Evolutionary conservation across 2,329 filamentous ascomycete species (phyloP), one percentile per base, ranked within the genome.

Genomic region (Zopfia rhizophila): DNA sequence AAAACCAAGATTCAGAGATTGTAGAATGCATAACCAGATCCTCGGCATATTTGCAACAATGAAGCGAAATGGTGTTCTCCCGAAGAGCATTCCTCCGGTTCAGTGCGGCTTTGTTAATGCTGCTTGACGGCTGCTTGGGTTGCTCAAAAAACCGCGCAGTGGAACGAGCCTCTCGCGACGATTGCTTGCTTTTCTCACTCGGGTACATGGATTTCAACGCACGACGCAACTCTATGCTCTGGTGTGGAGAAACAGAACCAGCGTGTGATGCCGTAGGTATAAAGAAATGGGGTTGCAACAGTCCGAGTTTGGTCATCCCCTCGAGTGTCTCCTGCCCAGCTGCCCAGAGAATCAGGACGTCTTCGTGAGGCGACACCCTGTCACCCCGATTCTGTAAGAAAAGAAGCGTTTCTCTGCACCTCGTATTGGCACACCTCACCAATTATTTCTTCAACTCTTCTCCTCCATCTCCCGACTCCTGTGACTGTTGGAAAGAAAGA

Each of bases 301-400:
- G 31, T 25, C 29, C 12, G 22, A 24, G 46, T 45, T 50, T 45
- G 25, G 45, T 38, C 21, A 11, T 11, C n/a, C 35, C 13, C 6
- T 40, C 13, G 28, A 24, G 13, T 23, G 24, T 21, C 27, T 30
- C 10, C 16, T 25, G 37, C 28, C 11, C 29, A 25, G 23, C 11
- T 31, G 38, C 27, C 14, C 14, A 12, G 12, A 14, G 11, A 21
- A 22, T 7, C 12, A 14, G 29, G 12, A 11, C n/a, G 16, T 30
- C 39, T 27, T 36, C 16, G 29, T 39, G 31, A 41, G 27, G 21
- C 19, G 11, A 35, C 22, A 23, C 12, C 23, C 25, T 39, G 38
- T 47, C 42, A 51, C 42, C 42, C 29, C 19, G 42, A 28, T 36
- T n/a, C n/a, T n/a, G n/a, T n/a, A n/a, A n/a, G n/a, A 47, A 36